phyloP scores from a whole-genome alignment of 2,329 filamentous ascomycete species.

The Uncinocarpus reesii region DNA sequence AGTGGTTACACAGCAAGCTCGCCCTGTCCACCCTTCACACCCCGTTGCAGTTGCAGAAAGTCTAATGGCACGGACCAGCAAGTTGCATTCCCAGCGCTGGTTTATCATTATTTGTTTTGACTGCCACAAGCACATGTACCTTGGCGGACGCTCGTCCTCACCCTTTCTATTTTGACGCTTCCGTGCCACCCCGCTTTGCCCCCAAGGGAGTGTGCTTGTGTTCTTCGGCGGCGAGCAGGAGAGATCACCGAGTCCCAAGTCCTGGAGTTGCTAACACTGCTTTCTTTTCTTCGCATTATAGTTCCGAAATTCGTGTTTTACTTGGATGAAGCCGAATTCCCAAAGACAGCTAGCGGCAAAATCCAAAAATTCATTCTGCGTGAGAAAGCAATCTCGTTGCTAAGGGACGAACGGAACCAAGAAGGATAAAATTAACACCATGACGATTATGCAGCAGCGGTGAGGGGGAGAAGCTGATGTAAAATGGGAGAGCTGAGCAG shows the following conservation, averaged over 20 bases:
- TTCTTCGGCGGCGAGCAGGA: too few relatives aligned
- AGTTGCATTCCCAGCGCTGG: neutral
- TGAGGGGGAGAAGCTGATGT: neutral
- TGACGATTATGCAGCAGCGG: neutral
- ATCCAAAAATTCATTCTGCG: constrained; percentile 86
- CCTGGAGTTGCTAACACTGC: constrained; percentile 4
- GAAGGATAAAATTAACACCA: neutral
- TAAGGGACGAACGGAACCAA: constrained; percentile 35
- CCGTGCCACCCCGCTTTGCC: too few relatives aligned
- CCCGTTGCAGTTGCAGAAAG: neutral
- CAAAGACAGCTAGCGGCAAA: constrained; percentile 94
- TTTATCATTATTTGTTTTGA: neutral
- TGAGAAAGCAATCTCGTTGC: constrained; percentile 49
- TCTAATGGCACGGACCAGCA: neutral
- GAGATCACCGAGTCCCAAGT: too few relatives aligned
- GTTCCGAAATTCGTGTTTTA: constrained; percentile 88
- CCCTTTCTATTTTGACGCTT: too few relatives aligned
- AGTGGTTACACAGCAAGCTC: constrained; percentile 2
- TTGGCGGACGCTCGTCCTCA: neutral
- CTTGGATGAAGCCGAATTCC: constrained; percentile 56
- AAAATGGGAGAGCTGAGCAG: too few relatives aligned
- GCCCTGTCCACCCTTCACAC: neutral
- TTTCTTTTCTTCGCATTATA: too few relatives aligned
- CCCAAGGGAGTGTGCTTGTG: too few relatives aligned
- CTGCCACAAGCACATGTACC: constrained; percentile 3